Conservation (phyloP, 2,329 filamentous ascomycete genomes). For the Didymella keratinophila region DNA sequence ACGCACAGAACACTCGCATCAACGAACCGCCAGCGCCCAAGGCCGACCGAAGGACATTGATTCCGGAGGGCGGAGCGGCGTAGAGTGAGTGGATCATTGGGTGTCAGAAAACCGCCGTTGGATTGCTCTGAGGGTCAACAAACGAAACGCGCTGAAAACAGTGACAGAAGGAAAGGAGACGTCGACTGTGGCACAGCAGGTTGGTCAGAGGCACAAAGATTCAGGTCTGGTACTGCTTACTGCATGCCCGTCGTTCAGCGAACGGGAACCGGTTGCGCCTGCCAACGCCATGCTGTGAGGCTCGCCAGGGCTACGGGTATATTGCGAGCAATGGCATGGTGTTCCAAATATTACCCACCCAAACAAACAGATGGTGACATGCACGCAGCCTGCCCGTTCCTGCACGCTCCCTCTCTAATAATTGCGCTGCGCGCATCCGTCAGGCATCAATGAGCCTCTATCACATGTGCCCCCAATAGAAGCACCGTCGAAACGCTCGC, state of each 20-base stretch:
- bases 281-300: constrained; percentile 9
- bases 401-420: constrained; percentile 21
- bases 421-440: constrained; percentile 14
- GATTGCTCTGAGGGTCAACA: constrained; percentile 17
- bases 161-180: constrained; percentile 13
- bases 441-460: constrained; percentile 24
- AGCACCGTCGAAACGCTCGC: constrained; percentile 6
- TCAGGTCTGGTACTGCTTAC: constrained; percentile 35
- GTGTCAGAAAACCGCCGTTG: constrained; percentile 14
- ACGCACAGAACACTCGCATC: constrained; percentile 20
- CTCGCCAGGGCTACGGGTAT: constrained; percentile 31
- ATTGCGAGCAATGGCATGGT: constrained; percentile 28
- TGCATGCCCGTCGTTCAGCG: constrained; percentile 16
- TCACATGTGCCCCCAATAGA: constrained; percentile 3
- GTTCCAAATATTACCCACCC: constrained; percentile 29
- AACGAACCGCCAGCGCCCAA: constrained; percentile 36
- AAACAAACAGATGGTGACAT: constrained; percentile 19
- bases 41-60: constrained; percentile 19
- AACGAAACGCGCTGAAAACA: constrained; percentile 30
- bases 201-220: constrained; percentile 19
- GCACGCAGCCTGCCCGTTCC: constrained; percentile 9
- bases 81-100: constrained; percentile 10
- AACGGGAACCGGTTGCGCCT: constrained; percentile 6
- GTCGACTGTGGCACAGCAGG: constrained; percentile 4
- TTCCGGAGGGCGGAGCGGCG: constrained; percentile 23